Conservation (phyloP, 108 stramenopile genomes). For the Seminavis robusta region DNA sequence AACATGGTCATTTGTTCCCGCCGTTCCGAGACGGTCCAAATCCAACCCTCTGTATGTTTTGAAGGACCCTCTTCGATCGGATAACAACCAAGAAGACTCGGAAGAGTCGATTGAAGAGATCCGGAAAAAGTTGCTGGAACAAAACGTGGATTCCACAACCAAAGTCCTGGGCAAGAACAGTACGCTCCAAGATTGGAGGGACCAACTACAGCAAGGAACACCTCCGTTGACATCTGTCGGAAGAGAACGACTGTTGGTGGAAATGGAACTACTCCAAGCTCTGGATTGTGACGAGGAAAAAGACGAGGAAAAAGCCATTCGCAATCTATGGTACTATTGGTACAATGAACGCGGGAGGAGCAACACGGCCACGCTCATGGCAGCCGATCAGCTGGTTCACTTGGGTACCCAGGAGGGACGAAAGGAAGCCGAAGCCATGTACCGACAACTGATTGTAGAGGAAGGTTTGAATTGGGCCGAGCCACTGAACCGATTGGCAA, state of each 20-base stretch:
- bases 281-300: too few species aligned
- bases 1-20: too few species aligned
- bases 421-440: slow-evolving; percentile 38
- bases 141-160: too few species aligned
- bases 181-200: too few species aligned
- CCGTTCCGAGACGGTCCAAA: too few species aligned
- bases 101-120: too few species aligned
- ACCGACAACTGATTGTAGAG: slow-evolving; percentile 41
- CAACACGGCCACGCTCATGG: slow-evolving; percentile 1
- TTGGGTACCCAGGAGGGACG: slow-evolving; percentile 25
- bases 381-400: slow-evolving; percentile 22
- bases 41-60: too few species aligned
- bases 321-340: slow-evolving; percentile 42
- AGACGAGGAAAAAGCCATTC: slow-evolving; percentile 15
- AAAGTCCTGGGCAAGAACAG: too few species aligned
- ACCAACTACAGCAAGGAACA: too few species aligned
- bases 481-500: slow-evolving; percentile 70
- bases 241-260: slow-evolving; percentile 15
- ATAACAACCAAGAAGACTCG: too few species aligned
- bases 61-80: too few species aligned
- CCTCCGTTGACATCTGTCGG: slow-evolving; percentile 35
- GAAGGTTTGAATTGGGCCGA: slow-evolving; percentile 56
- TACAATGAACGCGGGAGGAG: slow-evolving; percentile 37
- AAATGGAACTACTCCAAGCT: slow-evolving; percentile 21
- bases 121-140: too few species aligned